phyloP scores from a whole-genome alignment of 768 basidiomycete species.

The Russula sp. region DNA sequence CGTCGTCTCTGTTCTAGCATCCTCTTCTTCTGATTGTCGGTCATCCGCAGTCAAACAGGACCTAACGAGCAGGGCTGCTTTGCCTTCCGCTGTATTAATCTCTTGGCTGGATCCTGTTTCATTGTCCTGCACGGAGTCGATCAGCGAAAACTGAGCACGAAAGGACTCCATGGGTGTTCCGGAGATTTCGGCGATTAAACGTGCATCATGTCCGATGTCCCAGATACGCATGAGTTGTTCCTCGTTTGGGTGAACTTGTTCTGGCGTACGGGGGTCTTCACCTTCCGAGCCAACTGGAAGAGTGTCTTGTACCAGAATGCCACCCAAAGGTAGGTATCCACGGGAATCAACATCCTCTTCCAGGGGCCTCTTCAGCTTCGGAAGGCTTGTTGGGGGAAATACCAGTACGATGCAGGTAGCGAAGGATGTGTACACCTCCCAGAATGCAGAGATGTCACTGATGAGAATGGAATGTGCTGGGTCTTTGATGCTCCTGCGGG shows the following conservation, averaged over 20 bases:
- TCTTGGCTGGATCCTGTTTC: not conserved
- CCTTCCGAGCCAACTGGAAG: not conserved
- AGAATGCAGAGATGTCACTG: constrained; percentile 46
- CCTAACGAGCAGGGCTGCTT: not conserved
- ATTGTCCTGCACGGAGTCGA: constrained; percentile 11
- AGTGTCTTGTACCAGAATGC: constrained; percentile 38
- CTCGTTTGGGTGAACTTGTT: constrained; percentile 79
- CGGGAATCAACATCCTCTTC: constrained; percentile 89
- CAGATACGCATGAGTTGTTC: constrained; percentile 92
- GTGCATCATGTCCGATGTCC: constrained; percentile 73
- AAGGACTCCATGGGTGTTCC: constrained; percentile 11
- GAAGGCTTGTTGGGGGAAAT: constrained; percentile 64
- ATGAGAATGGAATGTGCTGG: constrained; percentile 29
- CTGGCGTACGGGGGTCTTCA: constrained; percentile 15
- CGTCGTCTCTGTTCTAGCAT: constrained; percentile 59
- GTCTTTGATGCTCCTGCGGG: constrained; percentile 15
- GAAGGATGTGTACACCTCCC: constrained; percentile 65
- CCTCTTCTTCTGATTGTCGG: constrained; percentile 39
- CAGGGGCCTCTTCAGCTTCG: constrained; percentile 50
- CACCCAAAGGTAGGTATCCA: constrained; percentile 79
- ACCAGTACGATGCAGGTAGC: constrained; percentile 47
- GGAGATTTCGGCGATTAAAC: constrained; percentile 33
- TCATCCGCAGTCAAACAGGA: constrained; percentile 23
- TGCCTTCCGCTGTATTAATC: not conserved
- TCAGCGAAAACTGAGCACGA: constrained; percentile 16